Conservation (phyloP, 75 land plant genomes). For the Pinus albicaulis region DNA sequence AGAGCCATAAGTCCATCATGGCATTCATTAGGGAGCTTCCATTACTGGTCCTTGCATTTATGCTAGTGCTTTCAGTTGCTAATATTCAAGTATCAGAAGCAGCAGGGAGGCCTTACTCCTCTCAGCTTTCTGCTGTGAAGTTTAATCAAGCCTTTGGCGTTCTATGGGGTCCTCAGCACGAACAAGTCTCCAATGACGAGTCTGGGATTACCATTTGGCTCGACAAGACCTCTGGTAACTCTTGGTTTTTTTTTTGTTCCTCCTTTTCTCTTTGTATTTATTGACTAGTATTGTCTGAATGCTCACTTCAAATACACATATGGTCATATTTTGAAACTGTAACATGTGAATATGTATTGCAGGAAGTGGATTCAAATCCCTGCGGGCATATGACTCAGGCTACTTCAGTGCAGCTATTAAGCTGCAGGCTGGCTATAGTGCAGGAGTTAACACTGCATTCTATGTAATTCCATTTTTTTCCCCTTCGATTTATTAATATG, state of each 20-base stretch:
- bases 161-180: conserved; percentile 70
- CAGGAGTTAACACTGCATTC: conserved; percentile 74
- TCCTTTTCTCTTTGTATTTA: conserved; percentile 21
- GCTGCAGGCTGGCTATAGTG: conserved; percentile 74
- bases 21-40: too few relatives aligned
- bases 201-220: conserved; percentile 61
- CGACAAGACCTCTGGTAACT: conserved; percentile 58
- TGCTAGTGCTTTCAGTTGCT: not conserved
- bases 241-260: too few relatives aligned
- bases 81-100: not conserved
- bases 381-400: conserved; percentile 40
- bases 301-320: too few relatives aligned
- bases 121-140: conserved; percentile 20
- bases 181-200: conserved; percentile 35
- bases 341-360: not conserved
- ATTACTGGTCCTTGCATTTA: not conserved
- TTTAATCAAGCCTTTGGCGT: conserved; percentile 47
- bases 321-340: not conserved
- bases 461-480: conserved; percentile 35
- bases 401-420: conserved; percentile 69
- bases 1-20: not conserved
- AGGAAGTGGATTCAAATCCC: conserved; percentile 85
- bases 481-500: too few relatives aligned
- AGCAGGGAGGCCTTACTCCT: too few relatives aligned
- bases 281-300: too few relatives aligned